Conservation (phyloP, 148 eudicot genomes). For the Camellia japonica region DNA sequence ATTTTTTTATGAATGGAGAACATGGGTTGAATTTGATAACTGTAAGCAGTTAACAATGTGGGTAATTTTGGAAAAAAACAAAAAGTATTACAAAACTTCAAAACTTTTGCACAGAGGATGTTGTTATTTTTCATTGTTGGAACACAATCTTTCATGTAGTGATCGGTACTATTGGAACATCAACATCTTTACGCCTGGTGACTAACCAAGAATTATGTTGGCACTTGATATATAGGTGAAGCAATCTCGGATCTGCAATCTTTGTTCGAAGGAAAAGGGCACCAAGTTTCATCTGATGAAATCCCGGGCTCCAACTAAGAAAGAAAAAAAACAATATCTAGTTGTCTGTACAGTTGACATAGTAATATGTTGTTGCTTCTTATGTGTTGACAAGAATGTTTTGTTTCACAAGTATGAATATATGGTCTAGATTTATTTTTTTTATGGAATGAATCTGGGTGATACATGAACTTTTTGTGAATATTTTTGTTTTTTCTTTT, state of each 20-base stretch:
- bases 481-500: no score
- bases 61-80: no score
- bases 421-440: no score
- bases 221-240: slow-evolving; percentile 29
- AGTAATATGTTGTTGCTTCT: no score
- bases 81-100: no score
- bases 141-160: background rate
- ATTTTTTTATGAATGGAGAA: no score
- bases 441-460: no score
- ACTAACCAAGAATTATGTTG: background rate
- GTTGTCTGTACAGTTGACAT: no score
- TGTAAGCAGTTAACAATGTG: no score
- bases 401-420: background rate
- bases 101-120: no score
- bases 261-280: background rate
- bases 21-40: no score
- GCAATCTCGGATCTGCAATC: slow-evolving; percentile 35
- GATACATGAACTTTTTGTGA: no score
- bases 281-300: background rate
- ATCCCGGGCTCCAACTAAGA: background rate
- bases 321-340: background rate
- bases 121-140: background rate
- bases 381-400: background rate
- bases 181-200: background rate
- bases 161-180: background rate